Percentiles rank a stretch among this genome's conserved stretches.
These are phyloP conservation scores for Oryza rufipogon DNA, from an alignment of 176 grass and related monocot genomes.

Conservation along the genomic window DNA sequence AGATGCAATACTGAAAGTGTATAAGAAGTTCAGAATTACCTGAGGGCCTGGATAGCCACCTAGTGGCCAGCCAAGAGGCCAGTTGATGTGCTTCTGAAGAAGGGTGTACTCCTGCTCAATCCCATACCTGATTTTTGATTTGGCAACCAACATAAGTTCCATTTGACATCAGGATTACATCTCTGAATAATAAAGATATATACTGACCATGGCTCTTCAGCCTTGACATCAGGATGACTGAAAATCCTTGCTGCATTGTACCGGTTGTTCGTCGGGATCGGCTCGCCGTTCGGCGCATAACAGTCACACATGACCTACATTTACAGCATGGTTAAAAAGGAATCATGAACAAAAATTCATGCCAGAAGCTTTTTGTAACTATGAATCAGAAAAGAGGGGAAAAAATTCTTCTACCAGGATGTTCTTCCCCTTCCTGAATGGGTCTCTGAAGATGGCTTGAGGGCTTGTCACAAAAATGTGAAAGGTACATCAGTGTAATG, in stretches of 20 bases:
- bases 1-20: neutral
- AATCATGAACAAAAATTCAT: neutral
- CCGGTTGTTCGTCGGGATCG: conserved; percentile 85
- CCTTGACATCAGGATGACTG: conserved; percentile 72
- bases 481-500: neutral
- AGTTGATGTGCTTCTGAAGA: conserved; percentile 86
- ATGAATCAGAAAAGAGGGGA: neutral
- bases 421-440: conserved; percentile 92
- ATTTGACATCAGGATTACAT: neutral
- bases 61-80: conserved; percentile 92
- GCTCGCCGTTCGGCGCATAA: conserved; percentile 72
- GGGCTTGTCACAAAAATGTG: conserved; percentile 48
- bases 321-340: neutral
- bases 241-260: conserved; percentile 71
- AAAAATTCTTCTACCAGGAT: conserved; percentile 60
- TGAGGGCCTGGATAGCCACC: conserved; percentile 93
- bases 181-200: neutral
- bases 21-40: conserved; percentile 33
- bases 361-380: neutral
- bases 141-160: neutral
- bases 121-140: conserved; percentile 66
- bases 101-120: conserved; percentile 99
- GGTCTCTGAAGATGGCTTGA: conserved; percentile 88
- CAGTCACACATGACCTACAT: conserved; percentile 89
- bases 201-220: conserved; percentile 75